A percentile compares a stretch with the other conserved stretches of the same genome.
Conservation (phyloP, 345 rosid genomes). For the Acer campestre region DNA sequence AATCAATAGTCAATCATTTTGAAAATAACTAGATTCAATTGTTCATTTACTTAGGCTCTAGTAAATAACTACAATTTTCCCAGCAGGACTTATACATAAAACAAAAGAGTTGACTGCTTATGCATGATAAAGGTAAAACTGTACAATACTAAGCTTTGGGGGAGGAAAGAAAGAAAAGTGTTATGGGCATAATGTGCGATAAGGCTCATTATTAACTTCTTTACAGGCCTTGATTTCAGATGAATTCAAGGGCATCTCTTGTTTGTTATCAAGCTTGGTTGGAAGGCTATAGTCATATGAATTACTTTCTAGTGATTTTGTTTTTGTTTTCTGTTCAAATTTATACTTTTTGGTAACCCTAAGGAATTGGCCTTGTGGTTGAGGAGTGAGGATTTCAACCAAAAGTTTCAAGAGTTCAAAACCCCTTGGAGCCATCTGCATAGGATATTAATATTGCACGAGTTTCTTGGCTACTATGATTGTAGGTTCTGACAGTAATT, state of each 20-base stretch:
- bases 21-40: not conserved
- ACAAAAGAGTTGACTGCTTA: no score
- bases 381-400: not conserved
- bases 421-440: not conserved
- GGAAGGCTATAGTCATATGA: not conserved
- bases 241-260: not conserved
- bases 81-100: no score
- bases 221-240: not conserved
- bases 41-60: not conserved
- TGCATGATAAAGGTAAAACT: no score
- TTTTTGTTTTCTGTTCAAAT: not conserved
- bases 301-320: not conserved
- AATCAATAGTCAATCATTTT: not conserved
- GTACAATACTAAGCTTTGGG: not conserved
- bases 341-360: not conserved
- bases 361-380: not conserved
- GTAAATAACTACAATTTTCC: not conserved
- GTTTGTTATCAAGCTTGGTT: not conserved
- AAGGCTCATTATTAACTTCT: not conserved
- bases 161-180: not conserved
- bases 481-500: not conserved
- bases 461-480: not conserved
- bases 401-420: not conserved
- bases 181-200: not conserved
- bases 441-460: not conserved